Evolutionary conservation across 352 stramenopile genomes (phyloP).

Genomic region (Globisporangium polare): DNA sequence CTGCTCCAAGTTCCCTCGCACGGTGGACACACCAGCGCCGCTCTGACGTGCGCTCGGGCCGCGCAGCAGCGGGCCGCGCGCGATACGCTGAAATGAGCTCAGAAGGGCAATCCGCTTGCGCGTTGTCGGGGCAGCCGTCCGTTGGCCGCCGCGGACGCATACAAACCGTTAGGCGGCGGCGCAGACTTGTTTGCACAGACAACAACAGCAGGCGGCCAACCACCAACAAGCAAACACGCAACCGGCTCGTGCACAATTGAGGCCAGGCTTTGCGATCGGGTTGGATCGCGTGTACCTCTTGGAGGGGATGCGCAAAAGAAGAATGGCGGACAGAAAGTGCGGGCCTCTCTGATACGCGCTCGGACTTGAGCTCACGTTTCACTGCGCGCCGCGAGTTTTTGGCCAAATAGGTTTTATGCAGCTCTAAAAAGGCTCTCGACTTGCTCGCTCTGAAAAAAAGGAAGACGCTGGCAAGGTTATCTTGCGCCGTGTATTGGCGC

Average conservation of each 20-base stretch:
- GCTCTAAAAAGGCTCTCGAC: no score
- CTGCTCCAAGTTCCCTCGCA: constrained; percentile 1
- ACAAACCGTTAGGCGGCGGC: neutral
- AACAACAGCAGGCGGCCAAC: neutral
- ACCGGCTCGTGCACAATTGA: neutral
- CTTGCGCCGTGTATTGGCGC: no score
- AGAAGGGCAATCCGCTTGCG: neutral
- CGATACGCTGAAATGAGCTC: constrained; percentile 1
- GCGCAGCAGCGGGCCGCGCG: neutral
- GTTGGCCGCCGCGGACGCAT: neutral
- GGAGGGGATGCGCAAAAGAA: neutral
- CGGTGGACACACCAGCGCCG: constrained; percentile 8
- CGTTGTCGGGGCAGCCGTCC: constrained; percentile 1
- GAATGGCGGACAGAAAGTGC: constrained; percentile 1
- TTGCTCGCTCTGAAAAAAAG: no score
- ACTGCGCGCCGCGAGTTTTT: neutral
- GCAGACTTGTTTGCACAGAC: neutral
- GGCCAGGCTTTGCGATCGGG: neutral
- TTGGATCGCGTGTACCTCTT: neutral
- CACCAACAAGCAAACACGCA: neutral
- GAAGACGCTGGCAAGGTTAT: no score
- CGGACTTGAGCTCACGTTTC: neutral
- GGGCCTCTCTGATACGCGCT: constrained; percentile 2
- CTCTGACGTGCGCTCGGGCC: neutral
- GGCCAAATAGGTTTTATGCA: neutral